phyloP scores from a whole-genome alignment of 192 early-diverging fungal species.

The Coemansia asiatica region DNA sequence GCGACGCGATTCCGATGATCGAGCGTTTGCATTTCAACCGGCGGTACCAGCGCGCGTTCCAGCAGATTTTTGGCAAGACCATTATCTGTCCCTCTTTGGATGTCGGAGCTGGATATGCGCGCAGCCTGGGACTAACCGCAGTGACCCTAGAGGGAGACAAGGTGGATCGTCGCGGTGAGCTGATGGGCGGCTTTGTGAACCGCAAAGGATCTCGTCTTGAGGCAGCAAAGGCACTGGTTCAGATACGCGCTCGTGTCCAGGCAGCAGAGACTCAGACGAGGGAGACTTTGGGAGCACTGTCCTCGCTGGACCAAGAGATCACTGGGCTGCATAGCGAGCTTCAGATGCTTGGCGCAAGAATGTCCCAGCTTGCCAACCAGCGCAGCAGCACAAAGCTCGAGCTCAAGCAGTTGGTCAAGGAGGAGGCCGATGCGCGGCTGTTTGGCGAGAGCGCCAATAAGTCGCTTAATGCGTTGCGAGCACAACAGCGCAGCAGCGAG shows the following conservation, averaged over 20 bases:
- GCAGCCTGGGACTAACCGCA: conserved; percentile 71
- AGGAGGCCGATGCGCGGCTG: conserved; percentile 57
- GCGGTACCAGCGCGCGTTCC: conserved; percentile 71
- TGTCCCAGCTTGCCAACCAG: conserved; percentile 57
- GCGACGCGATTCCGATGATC: conserved; percentile 83
- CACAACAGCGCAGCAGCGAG: conserved; percentile 38
- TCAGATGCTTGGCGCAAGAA: conserved; percentile 57
- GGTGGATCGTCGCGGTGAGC: conserved; percentile 87
- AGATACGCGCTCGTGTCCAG: conserved; percentile 19
- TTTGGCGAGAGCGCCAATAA: conserved; percentile 40
- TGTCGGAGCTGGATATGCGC: conserved; percentile 75
- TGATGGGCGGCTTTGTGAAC: conserved; percentile 88
- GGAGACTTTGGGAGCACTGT: conserved; percentile 30
- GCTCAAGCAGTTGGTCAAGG: conserved; percentile 62
- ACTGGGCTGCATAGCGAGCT: conserved; percentile 62
- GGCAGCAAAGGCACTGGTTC: conserved; percentile 63
- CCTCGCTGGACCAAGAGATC: conserved; percentile 61
- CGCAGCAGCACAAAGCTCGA: conserved; percentile 60
- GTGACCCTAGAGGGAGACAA: conserved; percentile 93
- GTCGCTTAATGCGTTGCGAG: conserved; percentile 26
- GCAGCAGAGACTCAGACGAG: conserved; percentile 22
- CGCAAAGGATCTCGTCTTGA: conserved; percentile 71
- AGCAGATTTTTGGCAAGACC: conserved; percentile 91
- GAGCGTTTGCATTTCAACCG: conserved; percentile 72
- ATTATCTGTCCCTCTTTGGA: conserved; percentile 84